Percentiles rank a stretch among this genome's conserved stretches.
These are phyloP conservation scores for Coniosporium uncinatum DNA, from an alignment of 2,329 filamentous ascomycete genomes.

Conservation along the genomic window DNA sequence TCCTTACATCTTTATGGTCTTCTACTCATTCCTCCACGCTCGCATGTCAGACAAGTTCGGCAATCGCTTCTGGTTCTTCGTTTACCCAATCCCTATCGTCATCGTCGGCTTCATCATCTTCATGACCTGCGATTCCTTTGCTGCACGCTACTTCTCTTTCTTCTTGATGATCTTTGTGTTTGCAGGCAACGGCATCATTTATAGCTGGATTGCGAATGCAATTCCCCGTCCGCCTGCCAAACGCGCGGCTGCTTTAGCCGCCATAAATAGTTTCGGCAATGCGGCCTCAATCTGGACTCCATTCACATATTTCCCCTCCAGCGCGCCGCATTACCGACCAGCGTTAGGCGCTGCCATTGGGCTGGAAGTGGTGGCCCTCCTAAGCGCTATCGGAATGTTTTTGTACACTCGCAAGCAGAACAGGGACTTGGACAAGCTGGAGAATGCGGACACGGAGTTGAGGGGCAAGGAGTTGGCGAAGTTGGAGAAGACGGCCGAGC, in stretches of 20 bases:
- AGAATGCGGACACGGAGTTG: background rate
- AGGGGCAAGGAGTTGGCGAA: background rate
- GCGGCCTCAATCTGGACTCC: conserved; percentile 4
- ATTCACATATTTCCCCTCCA: conserved; percentile 3
- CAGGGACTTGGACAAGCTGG: background rate
- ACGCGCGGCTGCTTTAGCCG: conserved; percentile 5
- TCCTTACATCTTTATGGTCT: conserved; percentile 21
- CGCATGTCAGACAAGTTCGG: conserved; percentile 19
- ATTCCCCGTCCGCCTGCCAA: conserved; percentile 6
- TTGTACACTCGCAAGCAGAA: background rate
- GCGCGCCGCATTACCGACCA: conserved; percentile 4
- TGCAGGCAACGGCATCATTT: conserved; percentile 20
- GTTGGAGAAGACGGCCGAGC: background rate
- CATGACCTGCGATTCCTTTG: conserved; percentile 16
- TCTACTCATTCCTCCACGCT: conserved; percentile 20
- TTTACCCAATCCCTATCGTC: conserved; percentile 15
- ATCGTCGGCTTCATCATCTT: conserved; percentile 22
- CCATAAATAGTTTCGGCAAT: conserved; percentile 9
- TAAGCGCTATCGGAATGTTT: background rate
- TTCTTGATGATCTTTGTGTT: conserved; percentile 23
- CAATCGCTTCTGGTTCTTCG: conserved; percentile 24
- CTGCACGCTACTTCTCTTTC: conserved; percentile 22
- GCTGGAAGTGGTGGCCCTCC: background rate
- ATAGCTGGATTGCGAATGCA: conserved; percentile 14
- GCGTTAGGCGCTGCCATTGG: conserved; percentile 3